These are phyloP conservation scores for Penicillium sp. DNA, from an alignment of 2,329 filamentous ascomycete species.

Conservation along the genomic window DNA sequence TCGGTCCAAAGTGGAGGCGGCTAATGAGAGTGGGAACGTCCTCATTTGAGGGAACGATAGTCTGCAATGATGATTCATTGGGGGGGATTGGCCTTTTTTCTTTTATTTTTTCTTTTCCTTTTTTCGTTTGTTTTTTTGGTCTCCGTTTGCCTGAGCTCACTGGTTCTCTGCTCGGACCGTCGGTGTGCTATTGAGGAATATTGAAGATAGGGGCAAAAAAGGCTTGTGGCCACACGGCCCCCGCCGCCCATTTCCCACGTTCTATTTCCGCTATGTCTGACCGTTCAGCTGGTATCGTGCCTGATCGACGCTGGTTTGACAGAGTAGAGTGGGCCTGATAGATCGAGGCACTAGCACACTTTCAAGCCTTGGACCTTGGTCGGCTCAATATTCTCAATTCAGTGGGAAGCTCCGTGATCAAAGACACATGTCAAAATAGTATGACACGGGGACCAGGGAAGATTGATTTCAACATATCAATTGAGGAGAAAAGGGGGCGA, in stretches of 20 bases:
- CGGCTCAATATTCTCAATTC: constrained; percentile 1
- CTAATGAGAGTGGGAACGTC: constrained; percentile 11
- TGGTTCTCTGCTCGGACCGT: no score
- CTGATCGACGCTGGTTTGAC: constrained; percentile 27
- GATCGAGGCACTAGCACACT: constrained; percentile 6
- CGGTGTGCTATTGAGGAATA: no score
- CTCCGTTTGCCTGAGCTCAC: no score
- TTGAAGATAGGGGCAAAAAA: background rate
- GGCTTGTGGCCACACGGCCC: background rate
- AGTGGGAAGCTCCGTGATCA: background rate
- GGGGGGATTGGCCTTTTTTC: background rate
- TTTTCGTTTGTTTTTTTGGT: background rate
- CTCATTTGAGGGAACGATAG: background rate
- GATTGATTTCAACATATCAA: no score
- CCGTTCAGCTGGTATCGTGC: constrained; percentile 4
- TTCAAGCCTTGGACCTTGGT: constrained; percentile 8
- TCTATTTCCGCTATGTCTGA: background rate
- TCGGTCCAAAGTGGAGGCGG: constrained; percentile 17
- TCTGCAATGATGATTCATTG: constrained; percentile 11
- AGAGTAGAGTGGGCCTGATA: constrained; percentile 14
- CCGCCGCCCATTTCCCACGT: background rate
- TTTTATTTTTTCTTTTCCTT: background rate
- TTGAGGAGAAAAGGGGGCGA: no score
- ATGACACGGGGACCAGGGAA: no score
- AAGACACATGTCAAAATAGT: background rate